These are phyloP conservation scores for Phytophthora podocarpi DNA, from an alignment of 352 stramenopile species.

Conservation along the genomic window DNA sequence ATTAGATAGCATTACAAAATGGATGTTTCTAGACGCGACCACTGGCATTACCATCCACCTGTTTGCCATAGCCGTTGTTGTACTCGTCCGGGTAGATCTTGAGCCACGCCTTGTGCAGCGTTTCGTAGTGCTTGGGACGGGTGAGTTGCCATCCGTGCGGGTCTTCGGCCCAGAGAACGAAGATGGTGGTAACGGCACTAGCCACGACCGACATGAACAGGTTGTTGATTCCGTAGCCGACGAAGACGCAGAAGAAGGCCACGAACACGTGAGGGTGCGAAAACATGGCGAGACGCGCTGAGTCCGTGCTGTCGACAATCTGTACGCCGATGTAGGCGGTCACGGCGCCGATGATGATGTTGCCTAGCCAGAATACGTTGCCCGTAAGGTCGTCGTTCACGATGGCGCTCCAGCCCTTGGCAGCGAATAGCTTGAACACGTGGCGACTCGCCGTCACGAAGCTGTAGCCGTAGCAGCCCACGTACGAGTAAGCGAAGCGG, in stretches of 20 bases:
- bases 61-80: slow-evolving; percentile 82
- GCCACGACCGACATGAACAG: slow-evolving; percentile 75
- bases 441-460: slow-evolving; percentile 79
- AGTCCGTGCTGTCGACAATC: slow-evolving; percentile 57
- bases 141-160: slow-evolving; percentile 77
- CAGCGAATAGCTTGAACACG: slow-evolving; percentile 82
- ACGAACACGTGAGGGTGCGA: slow-evolving; percentile 69
- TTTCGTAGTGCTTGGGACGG: slow-evolving; percentile 70
- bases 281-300: slow-evolving; percentile 62
- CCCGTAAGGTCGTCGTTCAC: slow-evolving; percentile 90
- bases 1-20: no score
- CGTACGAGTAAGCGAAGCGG: slow-evolving; percentile 88
- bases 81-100: slow-evolving; percentile 87
- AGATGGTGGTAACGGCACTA: slow-evolving; percentile 81
- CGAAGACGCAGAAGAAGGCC: slow-evolving; percentile 72
- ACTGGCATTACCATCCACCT: slow-evolving; percentile 27
- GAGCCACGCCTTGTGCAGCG: slow-evolving; percentile 76
- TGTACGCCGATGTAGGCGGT: slow-evolving; percentile 70
- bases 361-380: slow-evolving; percentile 86
- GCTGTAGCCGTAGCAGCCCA: slow-evolving; percentile 87
- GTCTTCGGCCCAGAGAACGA: slow-evolving; percentile 86
- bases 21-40: slow-evolving; percentile 20
- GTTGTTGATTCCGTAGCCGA: slow-evolving; percentile 77
- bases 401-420: slow-evolving; percentile 87
- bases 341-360: slow-evolving; percentile 70